These are phyloP conservation scores for Penicillium verhagenii DNA, from an alignment of 495 filamentous ascomycete species.

Conservation along the genomic window DNA sequence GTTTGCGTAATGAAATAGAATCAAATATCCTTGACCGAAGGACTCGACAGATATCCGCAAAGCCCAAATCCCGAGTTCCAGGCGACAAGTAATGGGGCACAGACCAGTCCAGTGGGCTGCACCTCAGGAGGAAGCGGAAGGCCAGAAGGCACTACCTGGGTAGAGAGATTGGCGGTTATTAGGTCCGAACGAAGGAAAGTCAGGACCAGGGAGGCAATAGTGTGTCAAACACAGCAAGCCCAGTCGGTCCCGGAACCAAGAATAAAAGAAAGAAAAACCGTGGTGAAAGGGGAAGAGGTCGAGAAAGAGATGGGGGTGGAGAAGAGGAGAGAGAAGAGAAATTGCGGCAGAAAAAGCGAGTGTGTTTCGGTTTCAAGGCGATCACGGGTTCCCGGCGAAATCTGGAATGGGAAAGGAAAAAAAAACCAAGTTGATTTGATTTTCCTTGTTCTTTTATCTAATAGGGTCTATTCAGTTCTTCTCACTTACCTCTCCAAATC, in stretches of 20 bases:
- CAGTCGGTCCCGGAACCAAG: constrained; percentile 26
- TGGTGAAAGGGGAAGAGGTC: constrained; percentile 12
- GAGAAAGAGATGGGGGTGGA: constrained; percentile 15
- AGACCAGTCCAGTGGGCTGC: constrained; percentile 55
- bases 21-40: constrained; percentile 17
- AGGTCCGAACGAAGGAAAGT: constrained; percentile 41
- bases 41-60: constrained; percentile 15
- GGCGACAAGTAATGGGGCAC: constrained; percentile 39
- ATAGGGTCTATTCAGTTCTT: background rate
- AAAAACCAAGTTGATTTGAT: constrained; percentile 2
- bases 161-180: constrained; percentile 11
- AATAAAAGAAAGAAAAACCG: constrained; percentile 23
- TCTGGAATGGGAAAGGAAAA: constrained; percentile 1
- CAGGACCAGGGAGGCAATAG: constrained; percentile 39
- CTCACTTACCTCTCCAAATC: background rate
- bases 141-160: constrained; percentile 15
- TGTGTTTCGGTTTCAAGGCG: constrained; percentile 21
- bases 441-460: background rate
- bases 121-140: constrained; percentile 26
- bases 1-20: constrained; percentile 53
- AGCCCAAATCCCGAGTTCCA: constrained; percentile 28
- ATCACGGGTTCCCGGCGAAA: constrained; percentile 19
- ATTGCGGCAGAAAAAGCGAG: constrained; percentile 12
- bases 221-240: constrained; percentile 53
- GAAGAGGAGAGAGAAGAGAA: constrained; percentile 7